Base-by-base conservation (phyloP, 228 moss, liverwort and hornwort species). In the Sphagnum fallax region DNA sequence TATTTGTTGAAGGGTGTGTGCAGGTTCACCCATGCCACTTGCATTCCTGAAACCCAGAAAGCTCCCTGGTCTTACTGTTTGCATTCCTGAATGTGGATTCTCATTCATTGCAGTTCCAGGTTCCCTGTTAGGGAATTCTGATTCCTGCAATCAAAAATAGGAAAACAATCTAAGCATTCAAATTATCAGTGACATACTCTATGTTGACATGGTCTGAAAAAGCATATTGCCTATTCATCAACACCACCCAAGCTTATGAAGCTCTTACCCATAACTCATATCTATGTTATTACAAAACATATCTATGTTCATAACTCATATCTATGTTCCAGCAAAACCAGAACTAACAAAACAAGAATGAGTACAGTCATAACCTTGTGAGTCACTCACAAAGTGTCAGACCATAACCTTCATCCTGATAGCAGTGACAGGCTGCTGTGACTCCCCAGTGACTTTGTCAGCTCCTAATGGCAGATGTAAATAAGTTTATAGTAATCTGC, bases 1-100 rank as follows among this genome's bases (percentile, higher is more conserved):
- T 51, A 88, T 82, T 16, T 80, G 80, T 50, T 80, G 84, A 51
- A 88, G 70, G 13, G 65, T 58, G 53, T 76, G 76, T 49, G 52
- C 61, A 61, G 82, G 64, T 64, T 88, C 80, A 47, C 68, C 71
- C 64, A 74, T 67, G 65, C 77, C 65, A 67, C 50, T 15, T 12
- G 60, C 74, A 63, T 72, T 75, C 62, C 80, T 78, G 65, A 80
- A 69, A 65, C 72, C 78, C 72, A 70, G 72, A 72, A 53, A 60
- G 67, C 63, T 74, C 71, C 65, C 67, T 52, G 74, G 59, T 58
- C 62, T 52, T 63, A 61, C 73, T 70, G 72, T 74, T 61, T 64
- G 76, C 60, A 48, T 66, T 62, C 53, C 61, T 52, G 60, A 65
- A 74, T 60, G 68, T 18, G 66, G 58, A 62, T 58, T 67, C 67